These are phyloP conservation scores for Penicillium hordei DNA, from an alignment of 2,329 filamentous ascomycete genomes.

Conservation along the genomic window DNA sequence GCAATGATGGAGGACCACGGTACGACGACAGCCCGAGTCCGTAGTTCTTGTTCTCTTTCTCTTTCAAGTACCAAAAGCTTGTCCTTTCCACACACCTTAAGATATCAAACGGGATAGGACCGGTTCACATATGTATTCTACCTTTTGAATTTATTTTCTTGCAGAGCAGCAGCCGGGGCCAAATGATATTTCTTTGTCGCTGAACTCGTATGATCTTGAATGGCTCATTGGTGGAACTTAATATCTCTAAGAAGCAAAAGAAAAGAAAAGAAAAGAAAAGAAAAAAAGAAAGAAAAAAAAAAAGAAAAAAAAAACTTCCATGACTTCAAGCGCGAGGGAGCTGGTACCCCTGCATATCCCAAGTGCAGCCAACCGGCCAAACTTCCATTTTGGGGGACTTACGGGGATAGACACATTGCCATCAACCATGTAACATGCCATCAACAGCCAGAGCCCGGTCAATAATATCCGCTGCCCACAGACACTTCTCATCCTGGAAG, in stretches of 20 bases:
- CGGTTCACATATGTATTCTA: constrained; percentile 26
- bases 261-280: too few relatives aligned
- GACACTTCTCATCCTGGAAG: constrained; percentile 52
- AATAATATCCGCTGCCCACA: constrained; percentile 34
- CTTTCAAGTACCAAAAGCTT: constrained; percentile 18
- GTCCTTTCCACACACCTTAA: constrained; percentile 11
- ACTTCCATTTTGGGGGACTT: neutral
- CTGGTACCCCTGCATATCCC: neutral
- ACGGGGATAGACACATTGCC: neutral
- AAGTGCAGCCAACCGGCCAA: neutral
- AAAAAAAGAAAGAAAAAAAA: too few relatives aligned
- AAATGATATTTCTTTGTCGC: neutral
- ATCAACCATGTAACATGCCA: neutral
- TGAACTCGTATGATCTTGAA: neutral
- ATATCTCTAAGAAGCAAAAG: neutral
- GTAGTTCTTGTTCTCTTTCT: constrained; percentile 20
- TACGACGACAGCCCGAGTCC: constrained; percentile 48
- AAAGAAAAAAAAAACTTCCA: neutral
- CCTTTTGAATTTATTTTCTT: constrained; percentile 19
- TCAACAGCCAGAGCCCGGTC: constrained; percentile 19
- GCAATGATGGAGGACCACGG: constrained; percentile 44
- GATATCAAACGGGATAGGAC: constrained; percentile 17
- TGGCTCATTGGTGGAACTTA: neutral
- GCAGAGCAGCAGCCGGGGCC: neutral
- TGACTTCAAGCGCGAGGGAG: neutral